Evolutionary conservation across 2,329 filamentous ascomycete species (phyloP), one percentile per base, ranked within the genome.

Genomic region (Fusarium abutilonis): DNA sequence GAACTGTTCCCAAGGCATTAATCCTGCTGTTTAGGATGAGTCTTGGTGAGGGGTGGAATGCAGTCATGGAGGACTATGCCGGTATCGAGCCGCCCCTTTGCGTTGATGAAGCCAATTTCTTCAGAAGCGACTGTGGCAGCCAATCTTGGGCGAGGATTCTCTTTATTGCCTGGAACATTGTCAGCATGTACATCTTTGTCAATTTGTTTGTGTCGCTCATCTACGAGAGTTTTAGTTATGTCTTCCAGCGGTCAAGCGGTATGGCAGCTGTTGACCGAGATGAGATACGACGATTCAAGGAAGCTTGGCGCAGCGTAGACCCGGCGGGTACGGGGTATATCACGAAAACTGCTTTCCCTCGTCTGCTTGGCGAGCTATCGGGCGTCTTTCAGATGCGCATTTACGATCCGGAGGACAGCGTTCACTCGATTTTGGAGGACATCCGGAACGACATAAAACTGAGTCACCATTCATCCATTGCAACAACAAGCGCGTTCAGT

Each of bases 111-210:
- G 72, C 79, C 1, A 83, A 83, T 35, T 97, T 97, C 76, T 94
- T 93, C 70, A 80, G 91, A 38, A 95, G 92, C 70, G 96, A 99
- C 77, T 99, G 95, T 72, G 95, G 95, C 56, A 97, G 94, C 77
- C 85, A 88, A 46, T 85, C 87, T 35, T 99, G 95, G 93, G 93
- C 95, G 8, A 85, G 93, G 47, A 86, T 88, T 31, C 82, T 99
- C 9, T 99, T 99, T 79, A 93, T 98, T 55, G 87, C 90, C 5
- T 99, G 95, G 95, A 99, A 99, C 80, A 94, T 99, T 70, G 85
- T 99, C 77, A 98, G 94, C 90, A 99, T 99, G 95, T 99, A 99
- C 78, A 96, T 99, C 71, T 99, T 99, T 72, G 94, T 98, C 73
- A 97, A 94, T 72, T 80, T 99, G 73, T 99, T 99, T 76, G 94